These are phyloP conservation scores for Leptographium radiaticola DNA, from an alignment of 2,329 filamentous ascomycete genomes.

Conservation along the genomic window DNA sequence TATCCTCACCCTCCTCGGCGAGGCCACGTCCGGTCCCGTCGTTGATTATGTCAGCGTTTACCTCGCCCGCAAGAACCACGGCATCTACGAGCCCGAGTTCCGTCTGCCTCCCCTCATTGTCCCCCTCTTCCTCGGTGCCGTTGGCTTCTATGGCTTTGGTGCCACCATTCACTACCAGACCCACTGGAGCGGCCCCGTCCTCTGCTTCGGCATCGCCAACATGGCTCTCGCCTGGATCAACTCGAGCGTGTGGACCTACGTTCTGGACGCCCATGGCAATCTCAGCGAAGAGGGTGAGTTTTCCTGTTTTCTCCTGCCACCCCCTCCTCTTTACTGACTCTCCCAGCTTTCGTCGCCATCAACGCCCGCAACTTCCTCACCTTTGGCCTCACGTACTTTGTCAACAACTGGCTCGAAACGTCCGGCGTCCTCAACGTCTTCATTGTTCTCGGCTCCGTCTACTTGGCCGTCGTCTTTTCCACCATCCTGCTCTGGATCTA, in stretches of 20 bases:
- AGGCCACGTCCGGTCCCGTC: conserved; percentile 29
- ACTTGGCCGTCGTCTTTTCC: conserved; percentile 28
- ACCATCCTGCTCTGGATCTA: conserved; percentile 36
- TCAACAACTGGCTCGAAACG: conserved; percentile 24
- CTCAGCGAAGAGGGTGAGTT: conserved; percentile 22
- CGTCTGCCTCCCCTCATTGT: conserved; percentile 29
- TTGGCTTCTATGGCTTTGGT: conserved; percentile 34
- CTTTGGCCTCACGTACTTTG: conserved; percentile 31
- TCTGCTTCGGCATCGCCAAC: conserved; percentile 35
- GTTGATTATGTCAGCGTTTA: conserved; percentile 31
- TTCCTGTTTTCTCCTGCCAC: not conserved
- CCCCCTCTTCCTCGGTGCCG: conserved; percentile 25
- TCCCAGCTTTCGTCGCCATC: conserved; percentile 32
- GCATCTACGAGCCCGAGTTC: conserved; percentile 42
- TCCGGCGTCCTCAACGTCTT: conserved; percentile 24
- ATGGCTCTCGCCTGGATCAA: conserved; percentile 32
- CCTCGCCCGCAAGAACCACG: conserved; percentile 33
- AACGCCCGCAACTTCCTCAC: conserved; percentile 34
- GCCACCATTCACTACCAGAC: conserved; percentile 29
- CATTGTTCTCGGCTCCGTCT: conserved; percentile 25
- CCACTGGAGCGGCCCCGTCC: conserved; percentile 33
- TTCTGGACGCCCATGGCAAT: conserved; percentile 33
- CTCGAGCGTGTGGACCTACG: conserved; percentile 35
- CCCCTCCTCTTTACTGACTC: not conserved
- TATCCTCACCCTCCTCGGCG: conserved; percentile 31